phyloP scores from a whole-genome alignment of 805 yeast species.

The Zygoascus ofunaensis region DNA sequence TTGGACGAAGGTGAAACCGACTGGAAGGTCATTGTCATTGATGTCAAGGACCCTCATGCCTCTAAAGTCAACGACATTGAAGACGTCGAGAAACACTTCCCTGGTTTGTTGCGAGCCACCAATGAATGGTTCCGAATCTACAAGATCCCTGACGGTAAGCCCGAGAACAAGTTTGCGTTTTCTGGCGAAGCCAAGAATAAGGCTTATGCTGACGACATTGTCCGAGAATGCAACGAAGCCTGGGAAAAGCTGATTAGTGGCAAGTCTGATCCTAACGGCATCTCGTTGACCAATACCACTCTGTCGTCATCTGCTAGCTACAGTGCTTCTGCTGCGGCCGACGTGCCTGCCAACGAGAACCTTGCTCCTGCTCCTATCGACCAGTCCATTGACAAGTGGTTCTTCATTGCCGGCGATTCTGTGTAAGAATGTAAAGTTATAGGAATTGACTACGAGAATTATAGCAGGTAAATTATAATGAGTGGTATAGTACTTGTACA shows the following conservation, averaged over 20 bases:
- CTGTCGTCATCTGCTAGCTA: conserved; percentile 47
- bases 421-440: too few species aligned
- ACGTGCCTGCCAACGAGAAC: conserved; percentile 31
- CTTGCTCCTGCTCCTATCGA: conserved; percentile 89
- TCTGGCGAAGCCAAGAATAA: conserved; percentile 84
- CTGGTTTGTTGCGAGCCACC: conserved; percentile 88
- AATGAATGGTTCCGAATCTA: conserved; percentile 98
- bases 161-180: conserved; percentile 94
- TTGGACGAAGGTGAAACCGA: conserved; percentile 97
- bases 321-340: conserved; percentile 33
- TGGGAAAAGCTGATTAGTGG: conserved; percentile 74
- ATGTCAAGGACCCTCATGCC: conserved; percentile 82
- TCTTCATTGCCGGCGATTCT: conserved; percentile 62
- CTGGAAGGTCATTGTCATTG: conserved; percentile 92
- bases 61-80: conserved; percentile 78
- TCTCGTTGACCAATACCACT: conserved; percentile 69
- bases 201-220: conserved; percentile 75
- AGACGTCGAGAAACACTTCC: conserved; percentile 82
- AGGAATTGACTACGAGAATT: too few species aligned
- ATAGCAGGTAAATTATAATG: neutral
- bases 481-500: neutral
- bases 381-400: conserved; percentile 96
- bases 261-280: conserved; percentile 52
- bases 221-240: conserved; percentile 73
- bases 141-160: conserved; percentile 97